Evolutionary conservation across 495 filamentous ascomycete species (phyloP).

Genomic region (Halenospora varia): DNA sequence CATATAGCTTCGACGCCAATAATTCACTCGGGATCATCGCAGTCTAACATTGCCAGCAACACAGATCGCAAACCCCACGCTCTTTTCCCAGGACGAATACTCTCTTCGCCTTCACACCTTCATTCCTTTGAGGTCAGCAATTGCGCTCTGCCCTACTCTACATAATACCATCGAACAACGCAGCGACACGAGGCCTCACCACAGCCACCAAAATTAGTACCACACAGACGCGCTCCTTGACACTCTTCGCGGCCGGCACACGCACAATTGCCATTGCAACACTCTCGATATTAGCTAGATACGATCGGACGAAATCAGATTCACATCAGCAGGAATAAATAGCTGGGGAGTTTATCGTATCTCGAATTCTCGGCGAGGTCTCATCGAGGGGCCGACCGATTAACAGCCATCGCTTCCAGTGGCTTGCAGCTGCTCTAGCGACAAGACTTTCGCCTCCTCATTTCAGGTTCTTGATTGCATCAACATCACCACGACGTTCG

Average conservation of each 20-base stretch:
- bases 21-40: constrained; percentile 2
- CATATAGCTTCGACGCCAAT: constrained; percentile 3
- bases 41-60: neutral
- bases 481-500: constrained; percentile 4
- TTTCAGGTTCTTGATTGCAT: neutral
- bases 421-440: constrained; percentile 7
- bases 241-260: constrained; percentile 1
- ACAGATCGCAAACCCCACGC: constrained; percentile 8
- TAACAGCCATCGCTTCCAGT: neutral
- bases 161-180: neutral
- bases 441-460: neutral
- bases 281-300: neutral
- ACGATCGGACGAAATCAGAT: neutral
- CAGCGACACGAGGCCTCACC: neutral
- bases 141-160: neutral
- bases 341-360: too few species aligned
- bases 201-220: neutral
- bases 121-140: neutral
- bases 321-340: too few species aligned
- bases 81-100: neutral
- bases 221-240: neutral
- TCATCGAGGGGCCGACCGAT: too few species aligned
- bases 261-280: neutral
- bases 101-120: neutral
- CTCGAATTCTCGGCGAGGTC: too few species aligned